phyloP scores from a whole-genome alignment of 192 early-diverging fungal genomes.

The Coemansia sp. region DNA sequence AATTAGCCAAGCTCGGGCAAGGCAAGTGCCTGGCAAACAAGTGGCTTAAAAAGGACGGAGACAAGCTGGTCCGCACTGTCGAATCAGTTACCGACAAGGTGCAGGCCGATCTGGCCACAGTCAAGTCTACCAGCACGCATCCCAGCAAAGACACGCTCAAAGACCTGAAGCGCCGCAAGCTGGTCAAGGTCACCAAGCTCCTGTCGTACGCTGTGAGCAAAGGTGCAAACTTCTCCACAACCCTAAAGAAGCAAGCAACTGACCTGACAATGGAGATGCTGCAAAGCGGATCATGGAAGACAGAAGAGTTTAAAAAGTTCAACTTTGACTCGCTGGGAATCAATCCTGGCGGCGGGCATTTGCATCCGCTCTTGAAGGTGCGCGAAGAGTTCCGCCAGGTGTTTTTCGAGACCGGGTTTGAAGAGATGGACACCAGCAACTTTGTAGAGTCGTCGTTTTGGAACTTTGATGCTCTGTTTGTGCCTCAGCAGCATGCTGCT shows the following conservation, averaged over 20 bases:
- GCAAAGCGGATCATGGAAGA: constrained; percentile 90
- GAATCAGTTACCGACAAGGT: constrained; percentile 83
- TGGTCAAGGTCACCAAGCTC: constrained; percentile 67
- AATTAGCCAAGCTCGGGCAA: constrained; percentile 85
- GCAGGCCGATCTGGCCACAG: constrained; percentile 66
- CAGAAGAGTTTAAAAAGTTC: constrained; percentile 94
- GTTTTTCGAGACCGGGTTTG: constrained; percentile 98
- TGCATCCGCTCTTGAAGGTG: constrained; percentile 99
- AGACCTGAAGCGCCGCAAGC: constrained; percentile 74
- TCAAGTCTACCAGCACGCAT: constrained; percentile 64
- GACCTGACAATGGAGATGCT: constrained; percentile 95
- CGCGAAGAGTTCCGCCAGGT: constrained; percentile 98
- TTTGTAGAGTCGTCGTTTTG: constrained; percentile 98
- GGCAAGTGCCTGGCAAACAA: constrained; percentile 96
- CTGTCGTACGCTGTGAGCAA: constrained; percentile 84
- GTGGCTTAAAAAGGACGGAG: constrained; percentile 87
- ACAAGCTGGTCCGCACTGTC: constrained; percentile 71
- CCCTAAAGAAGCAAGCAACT: constrained; percentile 84
- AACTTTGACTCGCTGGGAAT: constrained; percentile 93
- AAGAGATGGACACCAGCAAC: constrained; percentile 98
- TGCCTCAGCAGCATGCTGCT: constrained; percentile 97
- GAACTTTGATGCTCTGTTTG: constrained; percentile 99
- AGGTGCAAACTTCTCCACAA: constrained; percentile 83
- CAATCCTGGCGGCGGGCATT: constrained; percentile 75
- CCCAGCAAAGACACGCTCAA: constrained; percentile 64